Conservation (phyloP, 2,329 filamentous ascomycete species). For the Penicillium italicum region DNA sequence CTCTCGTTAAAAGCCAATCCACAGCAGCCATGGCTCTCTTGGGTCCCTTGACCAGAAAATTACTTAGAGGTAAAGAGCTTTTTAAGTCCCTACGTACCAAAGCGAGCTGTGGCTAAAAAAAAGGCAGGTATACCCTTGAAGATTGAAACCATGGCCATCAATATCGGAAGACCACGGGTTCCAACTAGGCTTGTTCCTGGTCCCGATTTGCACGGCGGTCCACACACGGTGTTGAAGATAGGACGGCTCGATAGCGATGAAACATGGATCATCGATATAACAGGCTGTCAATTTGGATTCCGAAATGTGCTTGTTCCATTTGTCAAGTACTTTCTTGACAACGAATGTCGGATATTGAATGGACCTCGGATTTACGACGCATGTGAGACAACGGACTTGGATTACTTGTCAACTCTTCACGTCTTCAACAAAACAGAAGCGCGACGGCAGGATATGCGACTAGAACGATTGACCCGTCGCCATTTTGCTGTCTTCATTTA, state of each 20-base stretch:
- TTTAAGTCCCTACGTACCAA: background rate
- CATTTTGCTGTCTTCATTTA: background rate
- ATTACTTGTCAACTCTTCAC: background rate
- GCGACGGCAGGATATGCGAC: background rate
- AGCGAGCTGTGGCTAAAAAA: background rate
- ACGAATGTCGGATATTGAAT: background rate
- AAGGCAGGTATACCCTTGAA: background rate
- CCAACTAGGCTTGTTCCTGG: background rate
- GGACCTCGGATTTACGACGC: background rate
- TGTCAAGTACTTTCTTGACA: background rate
- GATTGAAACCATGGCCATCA: background rate
- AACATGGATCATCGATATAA: background rate
- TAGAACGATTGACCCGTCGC: background rate
- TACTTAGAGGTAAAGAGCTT: background rate
- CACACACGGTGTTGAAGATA: background rate
- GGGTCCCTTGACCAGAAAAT: background rate
- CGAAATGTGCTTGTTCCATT: background rate
- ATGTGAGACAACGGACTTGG: background rate
- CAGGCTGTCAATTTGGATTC: background rate
- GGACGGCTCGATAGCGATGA: background rate
- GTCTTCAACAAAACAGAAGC: background rate
- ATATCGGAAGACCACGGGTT: background rate
- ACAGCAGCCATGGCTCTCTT: background rate
- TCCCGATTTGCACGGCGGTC: background rate
- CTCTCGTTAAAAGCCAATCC: background rate